Base-by-base conservation (phyloP, 805 yeast species). In the Candida patagonica region DNA sequence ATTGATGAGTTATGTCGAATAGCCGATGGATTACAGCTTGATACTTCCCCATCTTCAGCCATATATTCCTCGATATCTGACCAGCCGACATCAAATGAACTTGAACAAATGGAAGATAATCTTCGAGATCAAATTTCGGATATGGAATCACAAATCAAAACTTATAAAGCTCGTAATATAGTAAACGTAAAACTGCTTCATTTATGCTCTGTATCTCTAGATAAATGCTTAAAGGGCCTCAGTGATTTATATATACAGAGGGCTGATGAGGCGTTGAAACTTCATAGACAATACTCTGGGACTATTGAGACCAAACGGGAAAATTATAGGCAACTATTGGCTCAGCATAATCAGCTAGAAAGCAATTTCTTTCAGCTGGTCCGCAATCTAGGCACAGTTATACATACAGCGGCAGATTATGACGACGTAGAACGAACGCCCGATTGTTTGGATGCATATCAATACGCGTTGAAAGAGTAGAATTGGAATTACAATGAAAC, bases 291-390 rank as follows among this genome's bases (percentile, higher is more conserved):
- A 17, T 44, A 48, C 27, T 37, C 47, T 16, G 37, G 36, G 19
- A 12, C 38, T 34, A 41, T 52, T 20, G 46, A 50, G 13, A 26
- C 22, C 3, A 44, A 48, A 38, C 49, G 46, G 32, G 42, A 44
- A 19, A 24, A 30, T n/a, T 46, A 48, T 34, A 41, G 41, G 17
- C 47, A 44, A 20, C 30, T 52, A 26, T 29, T 40, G 3, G 41
- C 43, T 8, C 38, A 48, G 15, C 43, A 46, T 23, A 41, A 44
- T 15, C 42, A 27, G 20, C 42, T 52, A 24, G 54, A 51, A 31
- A 38, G 41, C 34, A 22, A 33, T n/a, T 27, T 43, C 6, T 44
- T 37, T 31, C 20, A 26, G 16, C 23, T 42, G 16, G 37, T 50
- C n/a, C 35, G 52, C 21, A 25, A 16, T 12, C 34, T 51, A 25